A percentile compares a stretch with the other conserved stretches of the same genome.
Evolutionary conservation across 176 grass and related monocot species (phyloP).

Genomic region (Oryza meyeriana): DNA sequence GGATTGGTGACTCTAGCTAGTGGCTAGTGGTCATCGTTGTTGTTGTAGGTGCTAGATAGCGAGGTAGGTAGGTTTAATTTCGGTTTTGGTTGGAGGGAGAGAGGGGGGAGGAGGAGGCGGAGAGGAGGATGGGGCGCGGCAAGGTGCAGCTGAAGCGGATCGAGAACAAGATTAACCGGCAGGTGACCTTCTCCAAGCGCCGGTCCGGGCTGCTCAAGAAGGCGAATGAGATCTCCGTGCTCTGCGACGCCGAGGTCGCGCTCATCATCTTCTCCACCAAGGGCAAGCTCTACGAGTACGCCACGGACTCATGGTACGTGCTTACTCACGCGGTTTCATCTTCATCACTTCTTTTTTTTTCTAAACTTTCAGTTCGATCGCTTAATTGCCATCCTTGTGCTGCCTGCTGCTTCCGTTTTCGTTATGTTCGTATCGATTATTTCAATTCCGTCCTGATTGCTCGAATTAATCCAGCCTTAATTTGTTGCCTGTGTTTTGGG

Average conservation of each 20-base stretch:
- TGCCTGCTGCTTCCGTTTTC: neutral
- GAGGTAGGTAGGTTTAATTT: neutral
- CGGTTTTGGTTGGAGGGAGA: neutral
- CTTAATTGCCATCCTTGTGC: neutral
- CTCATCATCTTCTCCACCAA: constrained; percentile 94
- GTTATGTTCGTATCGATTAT: neutral
- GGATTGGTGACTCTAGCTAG: neutral
- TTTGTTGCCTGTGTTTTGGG: neutral
- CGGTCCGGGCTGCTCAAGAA: constrained; percentile 84
- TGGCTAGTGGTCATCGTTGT: neutral
- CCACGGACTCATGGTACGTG: constrained; percentile 59
- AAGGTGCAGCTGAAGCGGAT: constrained; percentile 97
- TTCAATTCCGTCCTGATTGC: neutral
- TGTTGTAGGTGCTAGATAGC: neutral
- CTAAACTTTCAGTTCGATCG: neutral
- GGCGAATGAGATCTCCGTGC: constrained; percentile 91
- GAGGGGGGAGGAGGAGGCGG: neutral
- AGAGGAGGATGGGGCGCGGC: constrained; percentile 62
- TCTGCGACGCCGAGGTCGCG: constrained; percentile 88
- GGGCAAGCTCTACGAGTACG: constrained; percentile 91
- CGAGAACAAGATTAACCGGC: constrained; percentile 95
- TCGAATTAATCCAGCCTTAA: neutral
- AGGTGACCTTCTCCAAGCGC: constrained; percentile 96
- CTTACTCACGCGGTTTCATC: neutral
- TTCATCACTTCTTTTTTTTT: no score